Evolutionary conservation across 1,284 basidiomycete species (phyloP).

Genomic region (Fomitopsis palustris): DNA sequence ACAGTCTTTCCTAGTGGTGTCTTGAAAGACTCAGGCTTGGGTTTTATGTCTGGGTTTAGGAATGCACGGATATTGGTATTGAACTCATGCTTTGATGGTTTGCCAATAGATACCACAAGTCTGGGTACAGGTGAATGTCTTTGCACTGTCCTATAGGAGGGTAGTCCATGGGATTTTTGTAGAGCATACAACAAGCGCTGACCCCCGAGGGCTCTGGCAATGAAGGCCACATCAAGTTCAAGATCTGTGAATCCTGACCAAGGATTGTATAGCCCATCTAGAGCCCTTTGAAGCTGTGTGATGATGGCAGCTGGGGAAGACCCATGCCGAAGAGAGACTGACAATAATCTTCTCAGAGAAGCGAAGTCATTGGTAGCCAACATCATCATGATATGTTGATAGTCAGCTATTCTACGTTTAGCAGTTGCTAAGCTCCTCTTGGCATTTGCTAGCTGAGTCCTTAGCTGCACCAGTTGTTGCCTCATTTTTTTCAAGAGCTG

Average conservation of each 20-base stretch:
- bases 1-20: no score
- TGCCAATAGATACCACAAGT: neutral
- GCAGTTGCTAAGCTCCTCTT: neutral
- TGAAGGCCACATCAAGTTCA: neutral
- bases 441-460: neutral
- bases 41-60: no score
- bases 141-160: neutral
- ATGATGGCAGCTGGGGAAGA: neutral
- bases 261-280: neutral
- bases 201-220: neutral
- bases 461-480: neutral
- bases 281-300: neutral
- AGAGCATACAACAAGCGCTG: neutral
- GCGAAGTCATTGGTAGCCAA: neutral
- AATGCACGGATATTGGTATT: no score
- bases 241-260: neutral
- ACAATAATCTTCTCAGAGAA: neutral
- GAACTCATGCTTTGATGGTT: neutral
- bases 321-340: neutral
- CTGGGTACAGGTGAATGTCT: neutral
- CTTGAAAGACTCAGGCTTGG: no score
- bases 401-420: no score
- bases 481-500: neutral
- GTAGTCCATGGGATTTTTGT: neutral
- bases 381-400: no score